These are phyloP conservation scores for Podospora tetraspora DNA, from an alignment of 495 filamentous ascomycete genomes.

Conservation along the genomic window DNA sequence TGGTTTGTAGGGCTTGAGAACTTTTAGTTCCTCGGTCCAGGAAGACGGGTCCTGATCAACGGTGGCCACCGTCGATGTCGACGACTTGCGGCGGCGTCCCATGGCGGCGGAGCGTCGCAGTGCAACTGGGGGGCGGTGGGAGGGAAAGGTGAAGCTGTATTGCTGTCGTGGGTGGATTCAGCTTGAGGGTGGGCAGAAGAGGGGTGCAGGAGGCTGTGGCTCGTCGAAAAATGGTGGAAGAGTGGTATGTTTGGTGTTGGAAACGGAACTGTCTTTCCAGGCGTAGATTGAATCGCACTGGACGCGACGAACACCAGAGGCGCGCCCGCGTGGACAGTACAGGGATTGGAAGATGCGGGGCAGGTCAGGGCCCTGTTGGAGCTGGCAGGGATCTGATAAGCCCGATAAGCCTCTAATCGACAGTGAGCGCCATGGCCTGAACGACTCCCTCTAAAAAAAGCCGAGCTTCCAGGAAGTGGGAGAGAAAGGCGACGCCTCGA, in stretches of 20 bases:
- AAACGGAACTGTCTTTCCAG: neutral
- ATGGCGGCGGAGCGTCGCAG: neutral
- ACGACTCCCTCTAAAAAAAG: neutral
- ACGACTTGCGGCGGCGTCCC: slow-evolving; percentile 30
- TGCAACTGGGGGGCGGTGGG: neutral
- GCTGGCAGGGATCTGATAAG: neutral
- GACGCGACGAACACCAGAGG: neutral
- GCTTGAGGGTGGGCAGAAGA: neutral
- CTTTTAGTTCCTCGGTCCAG: slow-evolving; percentile 29
- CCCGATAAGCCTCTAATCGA: neutral
- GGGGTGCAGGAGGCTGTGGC: neutral
- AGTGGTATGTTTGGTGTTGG: neutral
- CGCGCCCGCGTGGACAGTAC: neutral
- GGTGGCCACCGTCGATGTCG: slow-evolving; percentile 29
- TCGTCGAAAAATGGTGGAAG: neutral
- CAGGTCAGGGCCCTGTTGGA: neutral
- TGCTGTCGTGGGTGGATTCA: neutral
- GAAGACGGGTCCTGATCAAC: slow-evolving; percentile 24
- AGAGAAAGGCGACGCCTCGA: neutral
- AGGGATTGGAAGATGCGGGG: neutral
- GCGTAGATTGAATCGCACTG: neutral
- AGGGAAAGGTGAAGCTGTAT: neutral
- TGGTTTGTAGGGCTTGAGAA: slow-evolving; percentile 29
- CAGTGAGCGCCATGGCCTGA: neutral
- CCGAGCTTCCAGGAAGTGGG: neutral